These are phyloP conservation scores for Tephrocybe rancida DNA, from an alignment of 768 basidiomycete species.

Conservation along the genomic window DNA sequence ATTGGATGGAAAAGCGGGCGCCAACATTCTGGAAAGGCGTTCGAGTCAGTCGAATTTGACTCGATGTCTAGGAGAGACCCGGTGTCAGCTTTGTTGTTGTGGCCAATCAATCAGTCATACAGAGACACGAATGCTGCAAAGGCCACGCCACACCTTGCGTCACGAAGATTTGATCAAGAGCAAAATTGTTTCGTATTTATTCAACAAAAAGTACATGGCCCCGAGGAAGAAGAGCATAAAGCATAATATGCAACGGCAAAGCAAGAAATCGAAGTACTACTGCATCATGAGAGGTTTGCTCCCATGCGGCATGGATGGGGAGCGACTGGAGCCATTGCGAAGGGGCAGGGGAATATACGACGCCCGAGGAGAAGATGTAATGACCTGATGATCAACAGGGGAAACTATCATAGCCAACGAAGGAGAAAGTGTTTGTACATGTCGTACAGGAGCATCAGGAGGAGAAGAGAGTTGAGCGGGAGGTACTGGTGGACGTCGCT, in stretches of 20 bases:
- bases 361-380: conserved; percentile 38
- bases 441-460: conserved; percentile 29
- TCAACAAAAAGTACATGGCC: conserved; percentile 6
- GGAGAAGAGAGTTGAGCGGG: conserved; percentile 28
- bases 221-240: conserved; percentile 2
- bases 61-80: no score
- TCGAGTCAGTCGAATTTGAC: no score
- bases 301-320: conserved; percentile 26
- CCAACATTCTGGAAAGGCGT: no score
- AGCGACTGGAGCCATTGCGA: conserved; percentile 24
- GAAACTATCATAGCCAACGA: conserved; percentile 67
- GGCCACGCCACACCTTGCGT: no score
- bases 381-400: conserved; percentile 46
- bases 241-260: conserved; percentile 3
- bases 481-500: conserved; percentile 37
- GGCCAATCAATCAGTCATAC: no score
- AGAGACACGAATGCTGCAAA: no score
- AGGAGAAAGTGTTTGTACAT: conserved; percentile 55
- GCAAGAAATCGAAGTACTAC: conserved; percentile 5
- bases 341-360: conserved; percentile 32
- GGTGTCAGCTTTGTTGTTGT: no score
- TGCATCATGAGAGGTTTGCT: conserved; percentile 24
- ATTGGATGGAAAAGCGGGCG: no score
- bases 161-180: background rate
- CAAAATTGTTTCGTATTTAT: background rate